These are phyloP conservation scores for Lentinula edodes DNA, from an alignment of 768 basidiomycete species.

Conservation along the genomic window DNA sequence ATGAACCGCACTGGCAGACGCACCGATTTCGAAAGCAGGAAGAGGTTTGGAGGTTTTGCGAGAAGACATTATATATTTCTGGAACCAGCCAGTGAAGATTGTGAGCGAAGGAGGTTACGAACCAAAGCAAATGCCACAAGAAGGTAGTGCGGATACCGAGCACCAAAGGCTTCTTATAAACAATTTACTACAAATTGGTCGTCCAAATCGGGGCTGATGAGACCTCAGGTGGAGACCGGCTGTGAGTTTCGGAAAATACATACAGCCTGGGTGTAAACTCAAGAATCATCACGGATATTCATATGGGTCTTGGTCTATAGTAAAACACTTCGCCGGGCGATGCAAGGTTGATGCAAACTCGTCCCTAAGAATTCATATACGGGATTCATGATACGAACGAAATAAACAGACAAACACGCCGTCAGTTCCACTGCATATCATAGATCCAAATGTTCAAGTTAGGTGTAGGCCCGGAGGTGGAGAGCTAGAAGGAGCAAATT, in stretches of 20 bases:
- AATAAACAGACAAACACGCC: not conserved
- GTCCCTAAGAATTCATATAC: not conserved
- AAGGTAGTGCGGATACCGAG: not conserved
- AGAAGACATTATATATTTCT: constrained; percentile 47
- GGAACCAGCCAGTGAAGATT: constrained; percentile 43
- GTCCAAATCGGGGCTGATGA: not conserved
- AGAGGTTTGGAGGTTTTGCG: constrained; percentile 58
- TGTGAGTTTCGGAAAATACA: not conserved
- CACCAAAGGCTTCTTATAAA: not conserved
- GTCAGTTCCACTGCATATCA: not conserved
- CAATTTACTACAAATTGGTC: not conserved
- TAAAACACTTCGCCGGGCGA: not conserved
- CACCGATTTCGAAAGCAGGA: constrained; percentile 71
- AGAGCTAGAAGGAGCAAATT: not conserved
- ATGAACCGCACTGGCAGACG: constrained; percentile 6
- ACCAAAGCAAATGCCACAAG: constrained; percentile 2
- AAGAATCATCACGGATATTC: too few species aligned
- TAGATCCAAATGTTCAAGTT: not conserved
- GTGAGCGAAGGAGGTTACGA: not conserved
- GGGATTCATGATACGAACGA: not conserved
- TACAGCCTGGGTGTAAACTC: too few species aligned
- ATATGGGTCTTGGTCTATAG: too few species aligned
- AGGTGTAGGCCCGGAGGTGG: not conserved
- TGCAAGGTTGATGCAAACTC: not conserved
- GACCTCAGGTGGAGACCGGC: constrained; percentile 8